A percentile compares a stretch with the other conserved stretches of the same genome.
phyloP scores from a whole-genome alignment of 1,284 basidiomycete genomes.

The Mycosarcoma maydis region DNA sequence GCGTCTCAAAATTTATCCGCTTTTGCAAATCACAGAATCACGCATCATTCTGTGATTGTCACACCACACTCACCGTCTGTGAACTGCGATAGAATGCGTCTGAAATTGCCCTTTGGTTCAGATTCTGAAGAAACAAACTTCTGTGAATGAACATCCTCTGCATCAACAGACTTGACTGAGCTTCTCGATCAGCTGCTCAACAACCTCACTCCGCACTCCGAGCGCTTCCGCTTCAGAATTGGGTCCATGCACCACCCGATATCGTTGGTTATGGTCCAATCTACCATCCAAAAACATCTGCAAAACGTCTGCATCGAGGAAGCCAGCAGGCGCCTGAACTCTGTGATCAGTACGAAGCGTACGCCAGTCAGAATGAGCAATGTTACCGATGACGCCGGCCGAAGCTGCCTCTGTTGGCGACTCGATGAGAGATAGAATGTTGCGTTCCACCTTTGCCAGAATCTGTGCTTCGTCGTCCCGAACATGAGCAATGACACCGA shows the following conservation, averaged over 20 bases:
- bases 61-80: background rate
- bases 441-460: conserved; percentile 50
- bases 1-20: no score
- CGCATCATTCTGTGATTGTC: no score
- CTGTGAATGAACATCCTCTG: no score
- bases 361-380: conserved; percentile 54
- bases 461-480: conserved; percentile 21
- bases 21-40: no score
- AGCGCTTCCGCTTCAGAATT: conserved; percentile 15
- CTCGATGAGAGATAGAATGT: conserved; percentile 38
- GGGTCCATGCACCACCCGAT: conserved; percentile 20
- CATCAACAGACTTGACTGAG: conserved; percentile 26
- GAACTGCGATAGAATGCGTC: background rate
- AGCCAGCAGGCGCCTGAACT: conserved; percentile 40
- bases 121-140: no score
- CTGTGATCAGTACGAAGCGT: conserved; percentile 64
- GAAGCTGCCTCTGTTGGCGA: conserved; percentile 2
- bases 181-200: conserved; percentile 29
- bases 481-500: conserved; percentile 52
- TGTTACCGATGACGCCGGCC: conserved; percentile 29
- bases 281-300: conserved; percentile 36
- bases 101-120: background rate
- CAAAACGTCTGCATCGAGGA: conserved; percentile 60
- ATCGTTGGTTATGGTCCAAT: conserved; percentile 21
- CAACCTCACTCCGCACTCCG: conserved; percentile 21